Evolutionary conservation across 495 filamentous ascomycete species (phyloP).

Genomic region (Penicillium flavigenum): DNA sequence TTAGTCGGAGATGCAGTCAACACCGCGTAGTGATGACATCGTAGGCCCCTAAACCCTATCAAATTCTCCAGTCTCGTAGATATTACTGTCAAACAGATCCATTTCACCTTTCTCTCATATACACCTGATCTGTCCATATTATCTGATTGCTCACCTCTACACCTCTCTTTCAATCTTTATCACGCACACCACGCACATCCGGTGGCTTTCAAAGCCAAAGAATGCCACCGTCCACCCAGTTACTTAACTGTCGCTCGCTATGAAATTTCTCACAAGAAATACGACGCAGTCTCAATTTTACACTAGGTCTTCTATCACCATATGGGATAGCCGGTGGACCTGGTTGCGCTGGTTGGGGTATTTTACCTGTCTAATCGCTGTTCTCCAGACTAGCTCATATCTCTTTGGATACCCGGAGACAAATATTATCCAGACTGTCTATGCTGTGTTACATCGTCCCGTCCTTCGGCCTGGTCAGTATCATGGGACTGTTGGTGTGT

Average conservation of each 20-base stretch:
- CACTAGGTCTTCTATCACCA: not conserved
- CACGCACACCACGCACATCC: not conserved
- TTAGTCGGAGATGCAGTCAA: constrained; percentile 15
- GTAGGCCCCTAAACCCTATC: constrained; percentile 3
- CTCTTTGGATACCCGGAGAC: constrained; percentile 9
- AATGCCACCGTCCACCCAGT: not conserved
- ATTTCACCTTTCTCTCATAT: not conserved
- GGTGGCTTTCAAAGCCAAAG: not conserved
- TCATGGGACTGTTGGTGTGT: not conserved
- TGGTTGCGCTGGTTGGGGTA: constrained; percentile 19
- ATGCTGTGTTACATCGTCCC: not conserved
- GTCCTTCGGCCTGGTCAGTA: constrained; percentile 28
- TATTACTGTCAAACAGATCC: not conserved
- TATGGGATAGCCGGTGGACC: constrained; percentile 8
- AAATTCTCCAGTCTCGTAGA: not conserved
- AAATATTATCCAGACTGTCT: not conserved
- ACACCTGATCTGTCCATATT: not conserved
- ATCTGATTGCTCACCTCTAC: not conserved
- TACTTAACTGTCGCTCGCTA: not conserved
- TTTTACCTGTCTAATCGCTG: constrained; percentile 10
- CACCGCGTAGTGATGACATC: constrained; percentile 26
- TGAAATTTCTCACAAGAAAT: not conserved
- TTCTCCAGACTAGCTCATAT: constrained; percentile 12
- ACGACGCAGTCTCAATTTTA: constrained; percentile 7
- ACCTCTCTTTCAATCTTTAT: not conserved